These are phyloP conservation scores for Ramichloridium luteum DNA, from an alignment of 2,329 filamentous ascomycete genomes.

Conservation along the genomic window DNA sequence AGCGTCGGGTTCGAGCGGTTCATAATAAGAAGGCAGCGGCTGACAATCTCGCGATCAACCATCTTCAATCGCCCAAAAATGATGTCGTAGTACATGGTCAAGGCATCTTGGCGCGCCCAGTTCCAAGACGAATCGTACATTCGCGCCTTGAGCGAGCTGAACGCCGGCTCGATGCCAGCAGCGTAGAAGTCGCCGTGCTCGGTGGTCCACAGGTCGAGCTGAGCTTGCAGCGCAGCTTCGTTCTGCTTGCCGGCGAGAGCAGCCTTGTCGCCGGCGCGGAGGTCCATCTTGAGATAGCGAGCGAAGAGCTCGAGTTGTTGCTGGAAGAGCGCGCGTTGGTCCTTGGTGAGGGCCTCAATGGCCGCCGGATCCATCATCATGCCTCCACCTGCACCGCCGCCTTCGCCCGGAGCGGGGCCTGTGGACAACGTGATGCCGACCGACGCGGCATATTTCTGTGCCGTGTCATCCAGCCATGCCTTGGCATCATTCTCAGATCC, in stretches of 20 bases:
- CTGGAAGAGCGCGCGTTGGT: conserved; percentile 92
- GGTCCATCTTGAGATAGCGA: conserved; percentile 91
- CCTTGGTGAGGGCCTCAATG: conserved; percentile 91
- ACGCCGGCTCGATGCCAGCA: conserved; percentile 82
- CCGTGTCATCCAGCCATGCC: conserved; percentile 73
- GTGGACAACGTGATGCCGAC: conserved; percentile 76
- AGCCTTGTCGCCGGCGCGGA: conserved; percentile 91
- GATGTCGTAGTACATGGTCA: conserved; percentile 98
- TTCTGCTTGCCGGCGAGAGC: conserved; percentile 75
- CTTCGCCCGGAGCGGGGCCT: conserved; percentile 57
- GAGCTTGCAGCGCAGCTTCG: conserved; percentile 75
- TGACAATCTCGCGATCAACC: conserved; percentile 95
- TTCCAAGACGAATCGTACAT: conserved; percentile 99
- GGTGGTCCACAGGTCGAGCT: conserved; percentile 85
- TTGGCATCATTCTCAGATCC: conserved; percentile 87
- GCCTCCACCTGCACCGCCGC: conserved; percentile 58
- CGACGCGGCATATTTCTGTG: conserved; percentile 77
- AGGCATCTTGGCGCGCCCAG: conserved; percentile 93
- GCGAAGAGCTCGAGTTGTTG: conserved; percentile 93
- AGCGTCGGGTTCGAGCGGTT: conserved; percentile 94
- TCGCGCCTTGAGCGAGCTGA: conserved; percentile 85
- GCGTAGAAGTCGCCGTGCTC: conserved; percentile 98
- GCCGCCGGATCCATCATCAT: conserved; percentile 99
- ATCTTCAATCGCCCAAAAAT: conserved; percentile 90
- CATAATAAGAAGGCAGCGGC: conserved; percentile 98